These are phyloP conservation scores for Colletotrichum sojae DNA, from an alignment of 2,329 filamentous ascomycete species.

Conservation along the genomic window DNA sequence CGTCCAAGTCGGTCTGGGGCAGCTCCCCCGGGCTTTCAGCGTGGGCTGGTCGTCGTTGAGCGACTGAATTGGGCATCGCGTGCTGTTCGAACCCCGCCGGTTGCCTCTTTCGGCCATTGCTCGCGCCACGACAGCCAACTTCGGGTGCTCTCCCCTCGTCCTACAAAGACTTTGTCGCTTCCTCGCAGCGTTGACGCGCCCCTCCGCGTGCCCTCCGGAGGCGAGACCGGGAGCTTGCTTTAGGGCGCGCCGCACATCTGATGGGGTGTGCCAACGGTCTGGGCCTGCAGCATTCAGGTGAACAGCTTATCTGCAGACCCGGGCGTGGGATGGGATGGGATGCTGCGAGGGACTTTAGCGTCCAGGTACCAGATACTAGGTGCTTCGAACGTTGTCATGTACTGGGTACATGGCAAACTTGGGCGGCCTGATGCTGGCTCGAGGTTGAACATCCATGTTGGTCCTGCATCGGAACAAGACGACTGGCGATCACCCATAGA, in stretches of 20 bases:
- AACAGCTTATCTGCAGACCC: constrained; percentile 13
- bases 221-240: constrained; percentile 3
- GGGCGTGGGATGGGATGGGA: constrained; percentile 3
- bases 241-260: background rate
- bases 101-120: background rate
- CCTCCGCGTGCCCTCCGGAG: background rate
- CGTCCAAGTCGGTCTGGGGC: background rate
- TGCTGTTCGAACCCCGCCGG: background rate
- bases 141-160: background rate
- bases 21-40: background rate
- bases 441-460: constrained; percentile 17
- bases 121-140: background rate
- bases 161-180: background rate
- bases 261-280: background rate
- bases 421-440: background rate
- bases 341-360: constrained; percentile 1
- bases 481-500: constrained; percentile 28
- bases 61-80: background rate
- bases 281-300: background rate
- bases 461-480: constrained; percentile 31
- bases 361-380: constrained; percentile 10
- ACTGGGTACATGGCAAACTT: constrained; percentile 13
- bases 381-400: background rate
- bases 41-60: background rate
- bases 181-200: no score